Base-by-base conservation (phyloP, 2,329 filamentous ascomycete species). In the Furcasterigmium furcatum region DNA sequence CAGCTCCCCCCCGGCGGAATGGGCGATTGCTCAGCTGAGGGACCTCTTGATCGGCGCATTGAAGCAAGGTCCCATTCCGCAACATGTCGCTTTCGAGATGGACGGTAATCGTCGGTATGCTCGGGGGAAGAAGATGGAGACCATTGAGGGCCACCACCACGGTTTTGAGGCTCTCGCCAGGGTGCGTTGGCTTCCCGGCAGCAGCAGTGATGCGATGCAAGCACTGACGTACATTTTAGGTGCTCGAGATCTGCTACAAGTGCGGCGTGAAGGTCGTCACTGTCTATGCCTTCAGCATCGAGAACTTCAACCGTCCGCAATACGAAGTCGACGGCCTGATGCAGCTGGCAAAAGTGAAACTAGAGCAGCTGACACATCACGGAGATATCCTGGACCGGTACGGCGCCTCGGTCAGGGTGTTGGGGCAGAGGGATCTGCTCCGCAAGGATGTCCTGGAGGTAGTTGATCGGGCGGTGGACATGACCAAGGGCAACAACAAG, bases 51-150 rank as follows among this genome's bases (percentile, higher is more conserved):
- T 99, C 56, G 89, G 90, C 45, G 87, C 91, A 41, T 71, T 97
- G 44, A 85, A 85, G 60, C 92, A 96, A 67, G 94, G 94, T 0
- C 90, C 91, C 2, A 86, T 99, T 45, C 94, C 94, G 9, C 85
- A 90, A 60, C 94, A 99, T 80, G 82, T 99, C 49, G 94, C 94
- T n/a, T 99, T 99, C 62, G 92, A 96, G 57, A 99, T 99, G 94
- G 94, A 99, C 64, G 94, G 94, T 46, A 99, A 99, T 69, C 77
- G 94, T 58, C 86, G 94, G 38, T 99, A 95, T 71, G 94, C 94
- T 13, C 80, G 88, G 50, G 87, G 79, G 52, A 90, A 94, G 70
- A 84, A 92, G 53, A 96, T 99, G 63, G 94, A 99, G 72, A 96
- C 91, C 0, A 85, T 97, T 27, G 92, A 99, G 68, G 94, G 94